A percentile compares a stretch with the other conserved stretches of the same genome.
These are phyloP conservation scores for Nannizzia gypsea DNA, from an alignment of 2,329 filamentous ascomycete genomes.

Conservation along the genomic window DNA sequence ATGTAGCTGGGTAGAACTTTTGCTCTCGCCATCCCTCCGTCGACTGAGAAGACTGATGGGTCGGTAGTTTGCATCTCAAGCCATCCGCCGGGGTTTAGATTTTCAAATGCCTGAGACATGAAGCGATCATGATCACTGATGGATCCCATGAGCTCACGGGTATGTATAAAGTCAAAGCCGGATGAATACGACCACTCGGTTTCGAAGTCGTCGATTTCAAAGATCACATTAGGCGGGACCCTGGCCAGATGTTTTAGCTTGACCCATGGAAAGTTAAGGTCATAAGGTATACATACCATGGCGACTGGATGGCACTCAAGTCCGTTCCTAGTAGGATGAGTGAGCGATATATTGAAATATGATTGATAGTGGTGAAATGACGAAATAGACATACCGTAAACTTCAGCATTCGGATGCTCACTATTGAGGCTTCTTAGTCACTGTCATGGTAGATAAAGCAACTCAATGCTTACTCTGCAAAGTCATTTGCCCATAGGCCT, in stretches of 20 bases:
- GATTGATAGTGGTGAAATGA: too few relatives aligned
- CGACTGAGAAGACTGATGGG: slow-evolving; percentile 20
- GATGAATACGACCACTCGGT: slow-evolving; percentile 30
- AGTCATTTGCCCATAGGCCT: slow-evolving; percentile 11
- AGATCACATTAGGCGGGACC: slow-evolving; percentile 41
- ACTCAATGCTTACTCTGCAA: slow-evolving; percentile 9
- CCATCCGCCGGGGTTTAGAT: slow-evolving; percentile 40
- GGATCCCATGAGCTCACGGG: slow-evolving; percentile 17
- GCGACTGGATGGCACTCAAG: slow-evolving; percentile 12
- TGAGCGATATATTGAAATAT: background rate
- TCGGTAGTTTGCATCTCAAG: slow-evolving; percentile 37
- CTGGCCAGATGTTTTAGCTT: slow-evolving; percentile 3
- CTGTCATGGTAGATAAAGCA: background rate
- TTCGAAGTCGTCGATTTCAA: slow-evolving; percentile 37
- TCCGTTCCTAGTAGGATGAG: slow-evolving; percentile 6
- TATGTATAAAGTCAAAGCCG: slow-evolving; percentile 32
- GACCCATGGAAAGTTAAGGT: background rate
- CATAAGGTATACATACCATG: slow-evolving; percentile 12
- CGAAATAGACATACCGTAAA: slow-evolving; percentile 4
- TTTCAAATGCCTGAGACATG: slow-evolving; percentile 22
- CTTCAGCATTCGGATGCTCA: slow-evolving; percentile 5
- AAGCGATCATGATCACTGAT: slow-evolving; percentile 17
- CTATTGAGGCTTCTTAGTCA: background rate
- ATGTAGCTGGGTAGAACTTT: background rate
- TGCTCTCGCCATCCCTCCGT: slow-evolving; percentile 16